Conservation (phyloP, 2,329 filamentous ascomycete species). For the Coniochaeta sp. region DNA sequence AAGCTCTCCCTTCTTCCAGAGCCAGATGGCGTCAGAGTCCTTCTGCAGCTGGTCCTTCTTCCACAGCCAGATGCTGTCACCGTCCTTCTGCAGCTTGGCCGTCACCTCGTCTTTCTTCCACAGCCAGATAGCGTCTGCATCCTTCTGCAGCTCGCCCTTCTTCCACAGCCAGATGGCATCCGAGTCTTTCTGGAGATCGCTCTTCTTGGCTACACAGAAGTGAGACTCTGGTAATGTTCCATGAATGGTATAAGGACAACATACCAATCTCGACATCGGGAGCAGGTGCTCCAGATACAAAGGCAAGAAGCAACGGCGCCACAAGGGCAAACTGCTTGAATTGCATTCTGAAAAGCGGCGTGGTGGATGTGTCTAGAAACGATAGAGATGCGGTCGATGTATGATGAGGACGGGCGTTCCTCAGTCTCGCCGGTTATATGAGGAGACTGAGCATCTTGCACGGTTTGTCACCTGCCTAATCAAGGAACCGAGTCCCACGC, state of each 20-base stretch:
- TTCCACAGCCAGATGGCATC: slow-evolving; percentile 14
- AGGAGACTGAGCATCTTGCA: not conserved
- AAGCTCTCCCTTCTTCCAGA: slow-evolving; percentile 6
- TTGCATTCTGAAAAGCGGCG: slow-evolving; percentile 9
- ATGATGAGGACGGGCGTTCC: not conserved
- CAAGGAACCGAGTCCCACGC: not conserved
- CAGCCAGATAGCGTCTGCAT: slow-evolving; percentile 1
- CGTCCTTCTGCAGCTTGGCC: not conserved
- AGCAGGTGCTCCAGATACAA: slow-evolving; percentile 9
- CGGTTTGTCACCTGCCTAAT: not conserved
- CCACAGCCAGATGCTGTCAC: not conserved
- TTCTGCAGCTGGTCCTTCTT: not conserved
- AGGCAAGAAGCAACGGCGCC: slow-evolving; percentile 9
- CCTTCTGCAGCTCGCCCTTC: slow-evolving; percentile 7
- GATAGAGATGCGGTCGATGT: not conserved
- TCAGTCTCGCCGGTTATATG: not conserved
- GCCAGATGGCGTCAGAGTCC: slow-evolving; percentile 12
- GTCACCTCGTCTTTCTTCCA: slow-evolving; percentile 1
- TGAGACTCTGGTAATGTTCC: slow-evolving; percentile 5
- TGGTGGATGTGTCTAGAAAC: not conserved
- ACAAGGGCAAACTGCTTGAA: slow-evolving; percentile 10
- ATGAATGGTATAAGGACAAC: slow-evolving; percentile 4
- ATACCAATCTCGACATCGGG: slow-evolving; percentile 8
- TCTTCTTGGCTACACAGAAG: slow-evolving; percentile 5
- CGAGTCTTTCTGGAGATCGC: slow-evolving; percentile 8